phyloP scores from a whole-genome alignment of 331 rosid species.

The Telfairia occidentalis region DNA sequence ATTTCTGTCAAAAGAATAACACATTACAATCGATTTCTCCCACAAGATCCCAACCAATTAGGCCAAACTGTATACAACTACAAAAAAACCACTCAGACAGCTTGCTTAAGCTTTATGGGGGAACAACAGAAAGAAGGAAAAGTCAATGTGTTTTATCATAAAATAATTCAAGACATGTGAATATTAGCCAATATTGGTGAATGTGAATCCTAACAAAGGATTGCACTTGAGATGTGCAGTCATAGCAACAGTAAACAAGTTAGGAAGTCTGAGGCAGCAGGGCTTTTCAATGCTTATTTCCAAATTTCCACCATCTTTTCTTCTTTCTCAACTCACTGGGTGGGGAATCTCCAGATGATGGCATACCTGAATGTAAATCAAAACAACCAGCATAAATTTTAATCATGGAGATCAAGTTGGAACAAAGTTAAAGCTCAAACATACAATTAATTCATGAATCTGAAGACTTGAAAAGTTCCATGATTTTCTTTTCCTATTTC shows the following conservation, averaged over 20 bases:
- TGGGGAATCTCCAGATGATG: slow-evolving; percentile 38
- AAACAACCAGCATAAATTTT: background rate
- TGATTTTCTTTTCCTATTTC: background rate
- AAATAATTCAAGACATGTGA: background rate
- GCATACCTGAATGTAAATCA: slow-evolving; percentile 7
- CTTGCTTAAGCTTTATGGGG: background rate
- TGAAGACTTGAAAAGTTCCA: background rate
- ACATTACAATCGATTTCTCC: background rate
- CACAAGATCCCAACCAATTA: background rate
- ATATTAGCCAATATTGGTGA: slow-evolving; percentile 1
- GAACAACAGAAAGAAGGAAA: background rate
- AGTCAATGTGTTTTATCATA: background rate
- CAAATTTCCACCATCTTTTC: slow-evolving; percentile 69
- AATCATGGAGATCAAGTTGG: background rate
- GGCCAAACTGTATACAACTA: background rate
- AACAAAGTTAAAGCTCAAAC: background rate
- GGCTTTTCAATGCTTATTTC: slow-evolving; percentile 40
- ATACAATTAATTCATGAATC: background rate
- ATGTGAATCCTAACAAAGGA: slow-evolving; percentile 1
- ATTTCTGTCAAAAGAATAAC: slow-evolving; percentile 4
- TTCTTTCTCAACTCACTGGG: slow-evolving; percentile 53
- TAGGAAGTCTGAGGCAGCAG: background rate
- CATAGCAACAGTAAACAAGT: background rate
- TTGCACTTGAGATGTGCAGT: background rate
- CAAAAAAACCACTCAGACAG: background rate